These are phyloP conservation scores for Linnemannia schmuckeri DNA, from an alignment of 192 early-diverging fungal species.

Conservation along the genomic window DNA sequence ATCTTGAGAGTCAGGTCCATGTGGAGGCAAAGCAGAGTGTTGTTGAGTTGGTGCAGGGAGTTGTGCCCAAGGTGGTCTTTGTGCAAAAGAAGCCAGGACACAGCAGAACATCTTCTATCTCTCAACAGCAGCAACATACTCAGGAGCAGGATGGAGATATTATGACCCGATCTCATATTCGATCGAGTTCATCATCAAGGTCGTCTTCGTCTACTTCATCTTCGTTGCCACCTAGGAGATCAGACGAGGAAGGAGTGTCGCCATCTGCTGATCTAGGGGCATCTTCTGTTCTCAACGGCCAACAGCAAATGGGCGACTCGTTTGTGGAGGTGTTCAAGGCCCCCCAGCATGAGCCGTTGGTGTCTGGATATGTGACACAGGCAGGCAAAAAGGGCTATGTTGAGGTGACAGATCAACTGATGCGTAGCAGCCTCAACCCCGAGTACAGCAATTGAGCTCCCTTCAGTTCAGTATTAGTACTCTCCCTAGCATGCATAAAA, in stretches of 20 bases:
- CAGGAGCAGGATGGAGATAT: slow-evolving; percentile 14
- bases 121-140: background rate
- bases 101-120: slow-evolving; percentile 28
- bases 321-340: slow-evolving; percentile 48
- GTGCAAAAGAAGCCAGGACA: slow-evolving; percentile 42
- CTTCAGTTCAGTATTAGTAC: background rate
- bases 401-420: slow-evolving; percentile 46
- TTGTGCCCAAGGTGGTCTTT: slow-evolving; percentile 54
- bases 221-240: slow-evolving; percentile 1
- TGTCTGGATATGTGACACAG: slow-evolving; percentile 53
- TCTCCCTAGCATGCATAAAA: background rate
- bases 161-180: slow-evolving; percentile 47
- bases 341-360: slow-evolving; percentile 17
- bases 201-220: slow-evolving; percentile 23
- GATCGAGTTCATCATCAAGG: slow-evolving; percentile 39
- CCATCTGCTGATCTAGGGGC: background rate
- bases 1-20: slow-evolving; percentile 75
- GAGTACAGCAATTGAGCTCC: slow-evolving; percentile 15
- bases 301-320: slow-evolving; percentile 38
- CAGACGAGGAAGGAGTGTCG: slow-evolving; percentile 12
- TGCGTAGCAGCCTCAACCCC: slow-evolving; percentile 36
- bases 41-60: slow-evolving; percentile 57
- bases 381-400: slow-evolving; percentile 54
- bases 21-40: slow-evolving; percentile 66
- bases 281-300: background rate